Evolutionary conservation across 2,329 filamentous ascomycete genomes (phyloP), one percentile per base, ranked within the genome.

Genomic region (Pyrenophora teres): DNA sequence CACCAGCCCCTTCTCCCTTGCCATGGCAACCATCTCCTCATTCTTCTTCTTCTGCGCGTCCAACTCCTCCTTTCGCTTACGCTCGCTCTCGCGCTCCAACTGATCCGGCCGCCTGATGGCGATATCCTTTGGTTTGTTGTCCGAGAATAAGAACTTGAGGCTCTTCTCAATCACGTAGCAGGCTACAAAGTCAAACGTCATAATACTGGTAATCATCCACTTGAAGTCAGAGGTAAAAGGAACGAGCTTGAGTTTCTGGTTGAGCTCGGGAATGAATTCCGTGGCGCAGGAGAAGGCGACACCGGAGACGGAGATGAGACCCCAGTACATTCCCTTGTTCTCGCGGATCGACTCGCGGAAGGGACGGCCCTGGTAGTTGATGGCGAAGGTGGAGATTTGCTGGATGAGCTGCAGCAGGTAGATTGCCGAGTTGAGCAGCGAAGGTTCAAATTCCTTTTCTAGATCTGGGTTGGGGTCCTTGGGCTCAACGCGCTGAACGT

Each of bases 291-390:
- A 87, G 75, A 99, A 97, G 5, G 94, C 93, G 25, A 99, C 89
- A 36, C 81, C 91, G 0, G 91, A 90, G 13, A 97, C 93, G 59
- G 89, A 88, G 35, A 99, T 79, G 49, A 99, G 91, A 53, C 94
- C 94, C 81, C 89, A 99, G 80, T 94, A 99, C 94, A 99, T 99
- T 73, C 90, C 92, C 74, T 87, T 89, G 81, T 99, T 99, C 78
- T 97, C 94, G 4, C 89, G 87, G 61, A 99, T 91, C 18, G 89
- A 89, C 77, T 99, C 94, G 54, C 94, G 90, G 88, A 99, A 99
- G 10, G 94, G 94, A 8, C 94, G 89, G 52, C 94, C 94, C 76
- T 99, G 94, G 80, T 99, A 99, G 81, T 99, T 99, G 81, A 99
- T 96, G 55, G 94, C 92, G 68, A 99, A 99, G 3, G 94, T 99